Conservation (phyloP, 306 rosid genomes). For the Cyamopsis tetragonoloba region DNA sequence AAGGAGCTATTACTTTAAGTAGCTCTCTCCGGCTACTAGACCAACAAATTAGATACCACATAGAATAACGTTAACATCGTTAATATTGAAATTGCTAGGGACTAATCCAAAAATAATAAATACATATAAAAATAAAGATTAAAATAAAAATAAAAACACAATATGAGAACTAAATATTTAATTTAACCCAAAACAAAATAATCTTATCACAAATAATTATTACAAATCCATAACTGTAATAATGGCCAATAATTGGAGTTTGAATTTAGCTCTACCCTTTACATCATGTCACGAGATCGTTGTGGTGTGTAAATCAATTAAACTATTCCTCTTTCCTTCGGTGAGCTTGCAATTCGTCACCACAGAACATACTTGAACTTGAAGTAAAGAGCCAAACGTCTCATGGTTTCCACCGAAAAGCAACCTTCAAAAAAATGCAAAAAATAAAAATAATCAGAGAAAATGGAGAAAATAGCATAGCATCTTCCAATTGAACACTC, state of each 20-base stretch:
- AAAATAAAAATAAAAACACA: no score
- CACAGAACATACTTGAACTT: slow-evolving; percentile 6
- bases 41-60: no score
- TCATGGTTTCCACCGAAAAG: background rate
- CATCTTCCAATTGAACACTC: background rate
- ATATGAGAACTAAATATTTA: no score
- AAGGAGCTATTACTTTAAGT: no score
- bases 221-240: no score
- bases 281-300: background rate
- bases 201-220: no score
- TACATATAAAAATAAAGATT: no score
- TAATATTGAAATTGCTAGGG: no score
- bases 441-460: background rate
- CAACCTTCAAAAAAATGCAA: background rate
- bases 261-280: background rate
- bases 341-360: background rate
- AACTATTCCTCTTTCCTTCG: background rate
- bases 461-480: background rate
- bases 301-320: background rate
- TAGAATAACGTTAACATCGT: no score
- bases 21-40: no score
- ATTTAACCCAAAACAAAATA: no score
- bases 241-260: background rate
- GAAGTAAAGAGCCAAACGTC: slow-evolving; percentile 24
- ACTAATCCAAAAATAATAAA: no score